Evolutionary conservation across 306 rosid genomes (phyloP).

Genomic region (Hylodesmum podocarpum): DNA sequence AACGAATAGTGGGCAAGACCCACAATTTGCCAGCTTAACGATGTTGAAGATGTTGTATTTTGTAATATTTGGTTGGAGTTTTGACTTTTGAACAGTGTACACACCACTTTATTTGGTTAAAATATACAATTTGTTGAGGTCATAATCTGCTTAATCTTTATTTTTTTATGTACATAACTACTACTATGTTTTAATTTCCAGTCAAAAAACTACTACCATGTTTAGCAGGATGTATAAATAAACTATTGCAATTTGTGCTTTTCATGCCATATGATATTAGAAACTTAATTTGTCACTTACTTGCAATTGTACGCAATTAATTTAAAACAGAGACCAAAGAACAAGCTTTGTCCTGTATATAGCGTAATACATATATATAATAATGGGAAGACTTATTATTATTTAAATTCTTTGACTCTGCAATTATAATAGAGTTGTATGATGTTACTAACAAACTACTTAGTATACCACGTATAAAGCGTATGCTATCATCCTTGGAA

Average conservation of each 20-base stretch:
- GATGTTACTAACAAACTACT: not conserved
- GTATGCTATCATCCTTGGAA: constrained; percentile 14
- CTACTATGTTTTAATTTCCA: not conserved
- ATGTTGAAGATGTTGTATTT: not conserved
- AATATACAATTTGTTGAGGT: not conserved
- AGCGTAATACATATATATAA: not conserved
- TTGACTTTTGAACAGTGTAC: too few relatives aligned
- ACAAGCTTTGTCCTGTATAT: not conserved
- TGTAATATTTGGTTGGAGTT: not conserved
- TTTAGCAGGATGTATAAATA: not conserved
- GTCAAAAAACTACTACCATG: not conserved
- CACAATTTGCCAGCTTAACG: constrained; percentile 19
- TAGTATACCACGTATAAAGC: not conserved
- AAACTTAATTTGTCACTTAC: not conserved
- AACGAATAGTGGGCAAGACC: not conserved
- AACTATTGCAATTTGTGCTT: not conserved
- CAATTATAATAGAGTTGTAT: not conserved
- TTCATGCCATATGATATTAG: constrained; percentile 6
- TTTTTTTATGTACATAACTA: not conserved
- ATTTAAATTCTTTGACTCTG: not conserved
- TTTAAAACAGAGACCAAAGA: not conserved
- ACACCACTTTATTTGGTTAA: too few relatives aligned
- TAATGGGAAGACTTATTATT: not conserved
- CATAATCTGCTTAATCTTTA: not conserved
- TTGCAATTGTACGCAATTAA: not conserved